Conservation (phyloP, 2,329 filamentous ascomycete species). For the Penicillium paneum region DNA sequence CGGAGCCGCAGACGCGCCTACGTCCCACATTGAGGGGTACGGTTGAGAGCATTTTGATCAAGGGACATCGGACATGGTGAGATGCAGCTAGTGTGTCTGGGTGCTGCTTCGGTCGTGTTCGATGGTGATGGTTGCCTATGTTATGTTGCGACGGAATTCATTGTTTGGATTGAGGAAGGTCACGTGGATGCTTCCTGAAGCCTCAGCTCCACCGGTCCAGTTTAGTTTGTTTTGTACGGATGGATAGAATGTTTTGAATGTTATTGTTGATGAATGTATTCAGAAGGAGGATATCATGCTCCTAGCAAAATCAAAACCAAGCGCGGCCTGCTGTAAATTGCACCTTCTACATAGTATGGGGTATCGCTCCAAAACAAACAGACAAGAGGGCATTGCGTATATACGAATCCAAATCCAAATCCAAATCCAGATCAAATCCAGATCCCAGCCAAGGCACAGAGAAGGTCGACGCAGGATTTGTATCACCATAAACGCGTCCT, state of each 20-base stretch:
- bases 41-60: constrained; percentile 26
- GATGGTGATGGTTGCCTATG: not conserved
- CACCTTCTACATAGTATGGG: constrained; percentile 7
- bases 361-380: constrained; percentile 5
- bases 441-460: not conserved
- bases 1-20: constrained; percentile 44
- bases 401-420: not conserved
- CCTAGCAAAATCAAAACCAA: not conserved
- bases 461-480: not conserved
- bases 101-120: not conserved
- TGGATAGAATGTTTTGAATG: not conserved
- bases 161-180: constrained; percentile 2
- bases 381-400: not conserved
- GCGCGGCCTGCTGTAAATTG: not conserved
- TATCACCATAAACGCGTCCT: not conserved
- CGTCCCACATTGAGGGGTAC: constrained; percentile 28
- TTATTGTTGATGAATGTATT: not conserved
- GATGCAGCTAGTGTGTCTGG: not conserved
- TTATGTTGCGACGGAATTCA: not conserved
- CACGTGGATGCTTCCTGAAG: not conserved
- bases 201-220: not conserved
- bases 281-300: not conserved
- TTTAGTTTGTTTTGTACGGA: not conserved
- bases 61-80: constrained; percentile 16
- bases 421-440: not conserved